A percentile compares a stretch with the other conserved stretches of the same genome.
Evolutionary conservation across 495 filamentous ascomycete species (phyloP).

Genomic region (Annulohypoxylon bovei): DNA sequence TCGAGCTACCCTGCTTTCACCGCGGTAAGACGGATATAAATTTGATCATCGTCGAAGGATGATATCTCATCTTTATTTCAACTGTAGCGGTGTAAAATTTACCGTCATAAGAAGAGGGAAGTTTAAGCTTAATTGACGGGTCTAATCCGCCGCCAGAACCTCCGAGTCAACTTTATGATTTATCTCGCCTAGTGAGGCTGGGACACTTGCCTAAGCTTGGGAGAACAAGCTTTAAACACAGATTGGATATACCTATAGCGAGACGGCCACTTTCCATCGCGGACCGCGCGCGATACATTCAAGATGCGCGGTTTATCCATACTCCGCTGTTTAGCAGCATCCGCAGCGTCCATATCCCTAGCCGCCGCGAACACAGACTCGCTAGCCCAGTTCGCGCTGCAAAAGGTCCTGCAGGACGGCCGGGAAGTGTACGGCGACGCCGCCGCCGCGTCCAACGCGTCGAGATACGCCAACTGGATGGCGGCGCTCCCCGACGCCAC

Average conservation of each 20-base stretch:
- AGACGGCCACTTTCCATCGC: too few species aligned
- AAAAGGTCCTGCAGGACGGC: conserved; percentile 60
- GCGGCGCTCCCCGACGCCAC: conserved; percentile 52
- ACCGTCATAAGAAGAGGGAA: background rate
- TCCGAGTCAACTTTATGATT: background rate
- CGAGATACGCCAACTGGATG: conserved; percentile 60
- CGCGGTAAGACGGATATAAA: background rate
- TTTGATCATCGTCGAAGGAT: background rate
- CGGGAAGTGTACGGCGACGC: conserved; percentile 62
- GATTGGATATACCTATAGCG: background rate
- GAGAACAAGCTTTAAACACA: background rate
- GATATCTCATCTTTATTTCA: background rate
- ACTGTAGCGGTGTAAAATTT: background rate
- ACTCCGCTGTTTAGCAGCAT: background rate
- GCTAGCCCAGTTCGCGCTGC: conserved; percentile 63
- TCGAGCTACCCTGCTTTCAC: background rate
- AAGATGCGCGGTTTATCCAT: background rate
- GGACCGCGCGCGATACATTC: too few species aligned
- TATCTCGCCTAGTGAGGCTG: background rate
- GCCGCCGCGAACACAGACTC: conserved; percentile 13
- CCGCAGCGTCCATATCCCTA: background rate
- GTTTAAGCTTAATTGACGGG: background rate
- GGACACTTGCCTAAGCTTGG: background rate
- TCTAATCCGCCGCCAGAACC: background rate
- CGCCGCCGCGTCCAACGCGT: conserved; percentile 37